These are phyloP conservation scores for Symbiodinium pilosum DNA, from an alignment of 73 alveolate species.

Conservation along the genomic window DNA sequence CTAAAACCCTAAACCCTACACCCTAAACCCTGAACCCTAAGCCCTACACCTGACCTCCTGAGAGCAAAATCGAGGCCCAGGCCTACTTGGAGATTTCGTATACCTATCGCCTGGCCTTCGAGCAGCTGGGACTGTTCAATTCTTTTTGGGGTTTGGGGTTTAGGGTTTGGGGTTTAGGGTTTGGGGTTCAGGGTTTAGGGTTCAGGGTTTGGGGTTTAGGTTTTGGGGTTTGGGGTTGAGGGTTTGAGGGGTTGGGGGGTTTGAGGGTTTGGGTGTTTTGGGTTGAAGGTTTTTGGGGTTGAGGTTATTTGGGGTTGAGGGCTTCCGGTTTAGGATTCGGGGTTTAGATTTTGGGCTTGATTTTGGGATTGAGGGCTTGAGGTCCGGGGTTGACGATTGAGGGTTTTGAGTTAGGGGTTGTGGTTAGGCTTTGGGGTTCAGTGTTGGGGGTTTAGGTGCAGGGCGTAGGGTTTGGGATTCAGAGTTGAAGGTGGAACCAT, in stretches of 20 bases:
- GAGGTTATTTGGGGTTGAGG: not conserved
- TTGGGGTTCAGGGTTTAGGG: not conserved
- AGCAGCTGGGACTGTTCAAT: not conserved
- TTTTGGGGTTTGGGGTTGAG: not conserved
- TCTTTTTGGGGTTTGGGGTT: not conserved
- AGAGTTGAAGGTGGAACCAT: not conserved
- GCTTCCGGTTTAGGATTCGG: not conserved
- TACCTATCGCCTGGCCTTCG: slow-evolving; percentile 49
- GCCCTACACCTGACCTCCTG: not conserved
- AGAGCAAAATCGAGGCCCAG: slow-evolving; percentile 18
- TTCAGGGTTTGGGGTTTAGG: not conserved
- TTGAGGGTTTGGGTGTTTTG: not conserved
- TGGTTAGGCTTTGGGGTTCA: not conserved
- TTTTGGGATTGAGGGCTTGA: not conserved
- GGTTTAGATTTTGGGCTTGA: not conserved
- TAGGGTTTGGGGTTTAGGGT: not conserved
- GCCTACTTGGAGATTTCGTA: slow-evolving; percentile 65
- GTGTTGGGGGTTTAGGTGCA: not conserved
- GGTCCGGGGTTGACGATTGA: too few species aligned
- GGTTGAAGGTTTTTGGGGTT: not conserved
- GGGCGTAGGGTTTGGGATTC: not conserved
- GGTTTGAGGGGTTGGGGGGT: not conserved
- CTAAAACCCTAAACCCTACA: not conserved
- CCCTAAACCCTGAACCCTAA: not conserved
- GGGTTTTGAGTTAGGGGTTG: too few species aligned